These are phyloP conservation scores for Primulina tabacum DNA, from an alignment of 257 asterid genomes.

Conservation along the genomic window DNA sequence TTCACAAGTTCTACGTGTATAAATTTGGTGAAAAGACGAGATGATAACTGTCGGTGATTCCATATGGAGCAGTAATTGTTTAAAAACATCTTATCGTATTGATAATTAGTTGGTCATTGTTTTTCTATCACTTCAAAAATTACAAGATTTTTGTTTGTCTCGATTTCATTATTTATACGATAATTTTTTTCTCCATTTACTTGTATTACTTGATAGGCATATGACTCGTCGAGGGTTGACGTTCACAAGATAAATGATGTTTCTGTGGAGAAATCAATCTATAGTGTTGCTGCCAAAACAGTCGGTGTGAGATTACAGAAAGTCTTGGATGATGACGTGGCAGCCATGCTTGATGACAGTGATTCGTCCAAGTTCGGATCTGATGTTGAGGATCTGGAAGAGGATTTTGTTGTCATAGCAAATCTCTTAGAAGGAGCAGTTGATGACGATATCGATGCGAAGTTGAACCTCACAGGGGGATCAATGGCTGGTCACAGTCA, in stretches of 20 bases:
- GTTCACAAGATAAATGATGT: constrained; percentile 47
- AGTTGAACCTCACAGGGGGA: constrained; percentile 26
- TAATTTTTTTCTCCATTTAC: constrained; percentile 16
- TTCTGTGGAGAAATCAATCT: constrained; percentile 43
- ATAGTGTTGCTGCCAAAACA: constrained; percentile 58
- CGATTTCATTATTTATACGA: background rate
- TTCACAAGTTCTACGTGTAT: no score
- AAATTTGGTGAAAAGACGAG: background rate
- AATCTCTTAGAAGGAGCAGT: constrained; percentile 49
- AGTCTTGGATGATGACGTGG: constrained; percentile 78
- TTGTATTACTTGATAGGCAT: constrained; percentile 52
- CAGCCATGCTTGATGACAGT: constrained; percentile 69
- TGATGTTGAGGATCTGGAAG: constrained; percentile 85
- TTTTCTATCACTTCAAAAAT: background rate
- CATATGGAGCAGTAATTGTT: background rate
- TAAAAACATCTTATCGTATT: background rate
- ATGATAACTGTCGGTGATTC: background rate
- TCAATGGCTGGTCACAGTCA: constrained; percentile 21
- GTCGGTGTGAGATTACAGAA: constrained; percentile 54
- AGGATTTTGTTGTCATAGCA: constrained; percentile 77
- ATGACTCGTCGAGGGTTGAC: constrained; percentile 74
- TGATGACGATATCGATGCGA: constrained; percentile 36
- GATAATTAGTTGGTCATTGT: background rate
- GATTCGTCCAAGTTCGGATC: constrained; percentile 57
- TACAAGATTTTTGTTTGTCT: constrained; percentile 1